These are phyloP conservation scores for Neonectria punicea DNA, from an alignment of 2,329 filamentous ascomycete genomes.

Conservation along the genomic window DNA sequence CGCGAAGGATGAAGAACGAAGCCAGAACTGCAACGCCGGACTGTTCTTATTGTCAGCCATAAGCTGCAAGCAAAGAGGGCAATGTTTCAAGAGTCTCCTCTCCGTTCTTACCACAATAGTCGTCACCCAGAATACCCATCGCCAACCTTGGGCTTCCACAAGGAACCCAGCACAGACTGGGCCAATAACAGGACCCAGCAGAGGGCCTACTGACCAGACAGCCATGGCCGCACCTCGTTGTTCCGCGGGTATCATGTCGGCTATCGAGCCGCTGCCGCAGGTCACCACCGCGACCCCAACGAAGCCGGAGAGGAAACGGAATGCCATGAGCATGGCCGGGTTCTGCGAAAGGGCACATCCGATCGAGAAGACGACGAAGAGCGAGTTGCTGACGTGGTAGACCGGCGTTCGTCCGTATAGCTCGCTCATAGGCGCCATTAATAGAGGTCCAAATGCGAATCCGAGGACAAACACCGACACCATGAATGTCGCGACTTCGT, in stretches of 20 bases:
- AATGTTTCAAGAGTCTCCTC: background rate
- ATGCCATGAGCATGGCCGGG: constrained; percentile 52
- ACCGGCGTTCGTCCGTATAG: constrained; percentile 20
- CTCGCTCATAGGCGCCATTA: constrained; percentile 22
- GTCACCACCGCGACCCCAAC: constrained; percentile 71
- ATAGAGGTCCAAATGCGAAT: constrained; percentile 21
- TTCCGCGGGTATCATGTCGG: constrained; percentile 67
- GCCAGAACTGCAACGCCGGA: constrained; percentile 1
- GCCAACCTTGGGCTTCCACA: constrained; percentile 54
- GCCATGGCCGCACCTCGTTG: constrained; percentile 70
- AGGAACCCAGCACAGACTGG: constrained; percentile 55
- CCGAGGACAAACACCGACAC: constrained; percentile 24
- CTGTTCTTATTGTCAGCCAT: background rate
- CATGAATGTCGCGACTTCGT: constrained; percentile 16
- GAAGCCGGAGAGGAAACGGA: constrained; percentile 68
- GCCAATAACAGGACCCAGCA: constrained; percentile 64
- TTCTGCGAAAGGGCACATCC: constrained; percentile 16
- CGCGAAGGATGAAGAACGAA: constrained; percentile 40
- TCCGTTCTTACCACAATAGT: constrained; percentile 21
- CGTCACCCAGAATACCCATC: constrained; percentile 50
- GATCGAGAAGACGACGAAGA: constrained; percentile 19
- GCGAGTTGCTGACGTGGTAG: constrained; percentile 19
- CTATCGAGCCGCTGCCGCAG: constrained; percentile 71
- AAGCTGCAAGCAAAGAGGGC: background rate
- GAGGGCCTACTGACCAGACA: constrained; percentile 68